A percentile compares a stretch with the other conserved stretches of the same genome.
These are phyloP conservation scores for Adenanthera pavonina DNA, from an alignment of 306 rosid species.

Conservation along the genomic window DNA sequence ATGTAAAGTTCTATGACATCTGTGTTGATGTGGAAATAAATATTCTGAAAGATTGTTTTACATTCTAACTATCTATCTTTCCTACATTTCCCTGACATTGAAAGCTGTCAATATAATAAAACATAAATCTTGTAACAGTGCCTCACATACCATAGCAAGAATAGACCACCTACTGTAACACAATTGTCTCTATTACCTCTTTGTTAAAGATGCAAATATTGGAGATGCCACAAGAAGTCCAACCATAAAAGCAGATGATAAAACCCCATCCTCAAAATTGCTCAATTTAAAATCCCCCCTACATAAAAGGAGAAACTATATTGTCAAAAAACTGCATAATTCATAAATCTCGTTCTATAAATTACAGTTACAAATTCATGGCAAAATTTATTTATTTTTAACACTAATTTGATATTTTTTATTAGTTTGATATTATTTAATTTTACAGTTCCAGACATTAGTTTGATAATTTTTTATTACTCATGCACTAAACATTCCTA, in stretches of 20 bases:
- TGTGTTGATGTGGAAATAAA: slow-evolving; percentile 15
- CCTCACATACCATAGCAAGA: neutral
- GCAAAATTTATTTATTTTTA: neutral
- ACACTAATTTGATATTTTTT: neutral
- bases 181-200: slow-evolving; percentile 52
- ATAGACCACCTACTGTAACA: slow-evolving; percentile 9
- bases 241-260: slow-evolving; percentile 81
- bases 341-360: slow-evolving; percentile 2
- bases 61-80: neutral
- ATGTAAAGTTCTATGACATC: neutral
- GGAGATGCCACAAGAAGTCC: slow-evolving; percentile 82
- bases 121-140: slow-evolving; percentile 12
- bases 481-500: neutral
- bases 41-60: slow-evolving; percentile 4
- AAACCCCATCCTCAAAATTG: slow-evolving; percentile 77
- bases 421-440: no score
- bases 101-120: neutral
- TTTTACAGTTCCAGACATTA: neutral
- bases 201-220: slow-evolving; percentile 68
- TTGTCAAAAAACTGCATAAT: neutral
- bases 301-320: slow-evolving; percentile 27
- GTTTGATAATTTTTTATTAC: neutral
- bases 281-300: slow-evolving; percentile 69
- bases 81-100: neutral
- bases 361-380: slow-evolving; percentile 15